phyloP scores from a whole-genome alignment of 371 early-diverging fungal species.

The Mucor ambiguus region DNA sequence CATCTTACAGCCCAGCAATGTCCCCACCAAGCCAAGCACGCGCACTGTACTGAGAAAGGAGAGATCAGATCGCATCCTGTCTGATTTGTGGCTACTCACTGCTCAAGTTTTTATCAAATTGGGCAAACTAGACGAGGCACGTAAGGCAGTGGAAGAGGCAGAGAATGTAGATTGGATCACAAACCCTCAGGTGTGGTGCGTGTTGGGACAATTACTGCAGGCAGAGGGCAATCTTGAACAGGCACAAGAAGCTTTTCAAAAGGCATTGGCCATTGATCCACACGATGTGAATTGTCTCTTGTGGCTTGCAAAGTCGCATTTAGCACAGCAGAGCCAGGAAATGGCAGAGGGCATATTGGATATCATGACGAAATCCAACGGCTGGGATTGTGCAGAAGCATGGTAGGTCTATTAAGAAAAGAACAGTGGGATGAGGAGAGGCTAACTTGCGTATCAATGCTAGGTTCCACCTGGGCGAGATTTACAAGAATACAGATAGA shows the following conservation, averaged over 20 bases:
- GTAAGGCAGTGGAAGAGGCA: slow-evolving; percentile 69
- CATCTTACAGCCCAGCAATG: slow-evolving; percentile 24
- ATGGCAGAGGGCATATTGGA: slow-evolving; percentile 63
- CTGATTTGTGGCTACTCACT: slow-evolving; percentile 64
- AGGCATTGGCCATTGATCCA: slow-evolving; percentile 54
- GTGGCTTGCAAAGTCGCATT: slow-evolving; percentile 49
- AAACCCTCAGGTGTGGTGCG: slow-evolving; percentile 62
- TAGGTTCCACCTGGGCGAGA: slow-evolving; percentile 62
- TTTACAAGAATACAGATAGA: slow-evolving; percentile 58
- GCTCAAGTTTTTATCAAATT: slow-evolving; percentile 61
- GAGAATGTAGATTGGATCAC: slow-evolving; percentile 59
- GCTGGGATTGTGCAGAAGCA: slow-evolving; percentile 69
- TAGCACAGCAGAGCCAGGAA: slow-evolving; percentile 45
- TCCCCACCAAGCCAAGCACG: slow-evolving; percentile 30
- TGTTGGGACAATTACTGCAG: slow-evolving; percentile 51
- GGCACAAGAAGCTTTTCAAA: slow-evolving; percentile 56
- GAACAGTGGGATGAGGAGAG: too few species aligned
- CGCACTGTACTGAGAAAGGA: slow-evolving; percentile 25
- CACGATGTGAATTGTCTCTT: slow-evolving; percentile 47
- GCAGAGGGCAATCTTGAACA: slow-evolving; percentile 45
- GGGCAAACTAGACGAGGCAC: slow-evolving; percentile 63
- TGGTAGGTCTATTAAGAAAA: slow-evolving; percentile 60
- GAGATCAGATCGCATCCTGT: slow-evolving; percentile 33
- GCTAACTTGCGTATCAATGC: neutral
- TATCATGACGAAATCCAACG: slow-evolving; percentile 53